Evolutionary conservation across 2,329 filamentous ascomycete genomes (phyloP).

Genomic region (Talaromyces sp.): DNA sequence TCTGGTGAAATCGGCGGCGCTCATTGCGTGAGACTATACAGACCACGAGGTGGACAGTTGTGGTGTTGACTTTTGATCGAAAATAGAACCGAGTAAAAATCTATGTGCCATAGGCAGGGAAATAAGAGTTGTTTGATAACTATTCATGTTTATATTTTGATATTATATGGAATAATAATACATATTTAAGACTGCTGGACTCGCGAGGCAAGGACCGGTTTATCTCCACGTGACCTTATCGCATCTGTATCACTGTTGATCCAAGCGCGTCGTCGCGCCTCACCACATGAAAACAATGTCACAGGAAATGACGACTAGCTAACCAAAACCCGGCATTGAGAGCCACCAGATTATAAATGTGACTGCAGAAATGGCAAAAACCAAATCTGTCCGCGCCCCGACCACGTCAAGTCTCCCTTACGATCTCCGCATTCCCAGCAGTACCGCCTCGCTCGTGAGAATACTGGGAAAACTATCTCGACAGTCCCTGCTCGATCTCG

Average conservation of each 20-base stretch:
- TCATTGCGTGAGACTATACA: no score
- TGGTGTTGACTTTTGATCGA: no score
- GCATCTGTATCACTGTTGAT: background rate
- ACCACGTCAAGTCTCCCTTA: slow-evolving; percentile 69
- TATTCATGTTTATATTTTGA: no score
- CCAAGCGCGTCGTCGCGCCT: background rate
- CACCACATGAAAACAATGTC: background rate
- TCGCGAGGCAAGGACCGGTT: background rate
- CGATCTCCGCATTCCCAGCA: slow-evolving; percentile 61
- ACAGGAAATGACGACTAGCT: background rate
- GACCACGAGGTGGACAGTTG: no score
- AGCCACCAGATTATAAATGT: background rate
- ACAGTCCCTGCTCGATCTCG: slow-evolving; percentile 65
- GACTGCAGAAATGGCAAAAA: slow-evolving; percentile 23
- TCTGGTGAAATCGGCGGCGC: no score
- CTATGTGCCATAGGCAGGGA: no score
- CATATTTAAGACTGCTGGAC: no score
- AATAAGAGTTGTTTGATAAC: no score
- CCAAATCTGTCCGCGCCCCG: slow-evolving; percentile 48
- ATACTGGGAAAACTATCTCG: slow-evolving; percentile 66
- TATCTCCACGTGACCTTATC: background rate
- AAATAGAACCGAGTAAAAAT: no score
- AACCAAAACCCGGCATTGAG: background rate
- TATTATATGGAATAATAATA: no score
- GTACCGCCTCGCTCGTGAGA: slow-evolving; percentile 61